A percentile compares a stretch with the other conserved stretches of the same genome.
phyloP scores from a whole-genome alignment of 306 rosid species.

The Carpinus fangiana region DNA sequence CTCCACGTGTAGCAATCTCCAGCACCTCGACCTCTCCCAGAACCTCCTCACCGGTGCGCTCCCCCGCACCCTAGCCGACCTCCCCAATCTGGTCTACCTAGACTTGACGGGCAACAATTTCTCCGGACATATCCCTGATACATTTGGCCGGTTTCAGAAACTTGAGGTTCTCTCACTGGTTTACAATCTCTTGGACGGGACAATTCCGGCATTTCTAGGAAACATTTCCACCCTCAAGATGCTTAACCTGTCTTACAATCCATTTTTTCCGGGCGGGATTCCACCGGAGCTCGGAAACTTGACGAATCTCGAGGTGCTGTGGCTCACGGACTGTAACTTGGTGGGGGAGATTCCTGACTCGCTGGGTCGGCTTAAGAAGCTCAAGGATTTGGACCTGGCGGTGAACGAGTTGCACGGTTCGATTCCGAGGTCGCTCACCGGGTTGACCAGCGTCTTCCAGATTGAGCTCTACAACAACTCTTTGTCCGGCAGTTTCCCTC shows the following conservation, averaged over 20 bases:
- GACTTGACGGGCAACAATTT: slow-evolving; percentile 82
- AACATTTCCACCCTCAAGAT: slow-evolving; percentile 58
- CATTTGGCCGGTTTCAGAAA: slow-evolving; percentile 54
- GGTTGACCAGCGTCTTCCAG: slow-evolving; percentile 49
- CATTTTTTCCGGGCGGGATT: slow-evolving; percentile 56
- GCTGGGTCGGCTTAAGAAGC: slow-evolving; percentile 48
- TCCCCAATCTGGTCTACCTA: slow-evolving; percentile 54
- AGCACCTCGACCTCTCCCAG: slow-evolving; percentile 72
- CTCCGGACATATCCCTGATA: slow-evolving; percentile 62
- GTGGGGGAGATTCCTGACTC: slow-evolving; percentile 69
- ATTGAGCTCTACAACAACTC: slow-evolving; percentile 83
- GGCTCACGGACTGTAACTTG: slow-evolving; percentile 69
- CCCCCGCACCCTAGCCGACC: slow-evolving; percentile 49
- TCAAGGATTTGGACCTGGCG: slow-evolving; percentile 65
- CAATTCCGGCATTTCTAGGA: slow-evolving; percentile 56
- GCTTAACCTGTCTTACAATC: slow-evolving; percentile 83
- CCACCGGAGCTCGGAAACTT: slow-evolving; percentile 74
- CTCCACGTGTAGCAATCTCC: slow-evolving; percentile 50
- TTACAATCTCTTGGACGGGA: slow-evolving; percentile 54
- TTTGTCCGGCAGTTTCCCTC: slow-evolving; percentile 64
- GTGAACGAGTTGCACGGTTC: slow-evolving; percentile 54
- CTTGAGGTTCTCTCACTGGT: slow-evolving; percentile 72
- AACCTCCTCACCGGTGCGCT: slow-evolving; percentile 77
- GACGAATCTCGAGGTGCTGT: slow-evolving; percentile 56
- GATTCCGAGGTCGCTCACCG: slow-evolving; percentile 56